phyloP scores from a whole-genome alignment of 176 grass and related monocot species.

The Musa schizocarpa region DNA sequence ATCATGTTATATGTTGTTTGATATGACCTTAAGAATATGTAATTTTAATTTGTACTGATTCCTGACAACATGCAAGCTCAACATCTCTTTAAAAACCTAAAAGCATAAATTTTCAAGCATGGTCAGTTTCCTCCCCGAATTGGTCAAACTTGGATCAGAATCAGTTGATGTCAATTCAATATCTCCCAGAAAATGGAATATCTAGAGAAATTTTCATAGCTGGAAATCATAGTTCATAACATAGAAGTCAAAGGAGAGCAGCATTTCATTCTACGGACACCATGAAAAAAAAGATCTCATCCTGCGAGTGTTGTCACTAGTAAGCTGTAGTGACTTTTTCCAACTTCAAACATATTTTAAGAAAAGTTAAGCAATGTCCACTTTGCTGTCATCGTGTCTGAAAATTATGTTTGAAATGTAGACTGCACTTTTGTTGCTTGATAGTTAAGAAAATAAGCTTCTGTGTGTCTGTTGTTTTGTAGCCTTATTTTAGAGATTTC shows the following conservation, averaged over 20 bases:
- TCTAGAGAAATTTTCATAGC: too few species aligned
- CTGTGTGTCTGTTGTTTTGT: not conserved
- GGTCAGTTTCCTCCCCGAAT: too few species aligned
- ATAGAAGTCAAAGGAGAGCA: too few species aligned
- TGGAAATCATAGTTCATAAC: too few species aligned
- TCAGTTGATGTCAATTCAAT: too few species aligned
- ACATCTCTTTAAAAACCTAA: too few species aligned
- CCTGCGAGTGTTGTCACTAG: not conserved
- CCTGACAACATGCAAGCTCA: too few species aligned
- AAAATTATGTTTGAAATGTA: not conserved
- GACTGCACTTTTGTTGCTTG: not conserved
- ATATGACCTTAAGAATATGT: not conserved
- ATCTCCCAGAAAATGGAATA: too few species aligned
- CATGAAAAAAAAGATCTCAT: not conserved
- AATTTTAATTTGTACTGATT: not conserved
- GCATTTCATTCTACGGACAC: too few species aligned
- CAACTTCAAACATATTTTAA: not conserved
- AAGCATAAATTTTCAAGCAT: too few species aligned
- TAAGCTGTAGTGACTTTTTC: not conserved
- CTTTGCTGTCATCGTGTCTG: not conserved
- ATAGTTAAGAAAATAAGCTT: not conserved
- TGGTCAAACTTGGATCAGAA: too few species aligned
- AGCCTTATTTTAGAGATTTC: not conserved
- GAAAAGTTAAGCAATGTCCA: not conserved
- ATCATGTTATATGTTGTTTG: not conserved